A percentile compares a stretch with the other conserved stretches of the same genome.
These are phyloP conservation scores for Polytrichum commune DNA, from an alignment of 225 moss, liverwort and hornwort genomes.

Conservation along the genomic window DNA sequence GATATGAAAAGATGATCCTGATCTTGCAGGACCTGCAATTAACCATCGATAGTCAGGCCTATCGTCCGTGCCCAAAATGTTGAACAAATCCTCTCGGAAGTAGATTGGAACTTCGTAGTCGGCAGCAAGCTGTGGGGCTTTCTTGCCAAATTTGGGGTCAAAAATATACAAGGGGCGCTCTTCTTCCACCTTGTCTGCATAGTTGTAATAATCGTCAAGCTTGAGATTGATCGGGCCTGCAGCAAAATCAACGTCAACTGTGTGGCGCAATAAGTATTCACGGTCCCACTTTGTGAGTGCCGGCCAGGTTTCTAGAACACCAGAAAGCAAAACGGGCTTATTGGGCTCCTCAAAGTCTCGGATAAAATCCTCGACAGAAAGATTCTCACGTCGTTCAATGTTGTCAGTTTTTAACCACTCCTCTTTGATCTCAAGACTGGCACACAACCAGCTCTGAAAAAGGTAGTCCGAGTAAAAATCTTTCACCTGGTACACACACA, in stretches of 20 bases:
- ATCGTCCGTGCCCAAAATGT: slow-evolving; percentile 50
- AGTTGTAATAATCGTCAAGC: slow-evolving; percentile 65
- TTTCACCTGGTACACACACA: slow-evolving; percentile 51
- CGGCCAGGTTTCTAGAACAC: slow-evolving; percentile 62
- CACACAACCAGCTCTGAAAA: slow-evolving; percentile 97
- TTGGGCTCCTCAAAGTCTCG: slow-evolving; percentile 80
- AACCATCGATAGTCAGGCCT: slow-evolving; percentile 93
- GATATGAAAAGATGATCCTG: slow-evolving; percentile 94
- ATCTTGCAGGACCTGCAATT: slow-evolving; percentile 85
- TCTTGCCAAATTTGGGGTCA: slow-evolving; percentile 83
- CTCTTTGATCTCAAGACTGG: slow-evolving; percentile 78
- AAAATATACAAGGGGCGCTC: slow-evolving; percentile 91
- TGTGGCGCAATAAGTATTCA: slow-evolving; percentile 59
- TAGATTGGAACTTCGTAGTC: slow-evolving; percentile 77
- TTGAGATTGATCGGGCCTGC: slow-evolving; percentile 82
- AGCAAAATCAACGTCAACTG: slow-evolving; percentile 60
- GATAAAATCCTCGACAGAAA: slow-evolving; percentile 71
- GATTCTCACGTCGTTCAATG: slow-evolving; percentile 53
- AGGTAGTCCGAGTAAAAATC: slow-evolving; percentile 87
- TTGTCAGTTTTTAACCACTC: slow-evolving; percentile 79
- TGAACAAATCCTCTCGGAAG: slow-evolving; percentile 81
- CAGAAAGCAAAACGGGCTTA: slow-evolving; percentile 78
- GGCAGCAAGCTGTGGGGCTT: slow-evolving; percentile 60
- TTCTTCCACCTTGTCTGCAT: slow-evolving; percentile 75
- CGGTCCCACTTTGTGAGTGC: slow-evolving; percentile 78